Percentiles rank a stretch among this genome's conserved stretches.
These are phyloP conservation scores for Ustilago esculenta DNA, from an alignment of 1,284 basidiomycete species.

Conservation along the genomic window DNA sequence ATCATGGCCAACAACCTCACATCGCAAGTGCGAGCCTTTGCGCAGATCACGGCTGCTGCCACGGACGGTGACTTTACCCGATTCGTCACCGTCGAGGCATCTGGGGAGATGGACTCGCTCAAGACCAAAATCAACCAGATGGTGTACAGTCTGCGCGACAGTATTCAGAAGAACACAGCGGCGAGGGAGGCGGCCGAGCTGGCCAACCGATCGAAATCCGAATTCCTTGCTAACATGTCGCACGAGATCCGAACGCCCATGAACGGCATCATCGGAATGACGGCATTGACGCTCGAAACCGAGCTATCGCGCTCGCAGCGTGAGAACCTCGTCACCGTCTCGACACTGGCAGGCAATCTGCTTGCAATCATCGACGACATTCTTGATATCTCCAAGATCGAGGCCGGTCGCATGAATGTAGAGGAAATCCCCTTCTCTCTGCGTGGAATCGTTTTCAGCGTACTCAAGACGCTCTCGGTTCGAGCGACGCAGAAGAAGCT, in stretches of 20 bases:
- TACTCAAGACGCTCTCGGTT: conserved; percentile 97
- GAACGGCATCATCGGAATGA: conserved; percentile 94
- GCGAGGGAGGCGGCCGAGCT: conserved; percentile 97
- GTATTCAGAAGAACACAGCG: conserved; percentile 98
- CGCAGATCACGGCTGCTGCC: conserved; percentile 97
- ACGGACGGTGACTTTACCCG: conserved; percentile 99
- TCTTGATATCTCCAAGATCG: conserved; percentile 69
- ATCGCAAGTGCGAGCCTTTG: conserved; percentile 98
- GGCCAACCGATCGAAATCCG: conserved; percentile 90
- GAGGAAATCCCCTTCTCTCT: conserved; percentile 98
- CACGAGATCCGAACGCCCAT: conserved; percentile 67
- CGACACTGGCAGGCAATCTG: conserved; percentile 90
- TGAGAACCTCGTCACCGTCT: conserved; percentile 94
- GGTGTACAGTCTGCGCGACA: conserved; percentile 96
- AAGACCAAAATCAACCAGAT: conserved; percentile 99
- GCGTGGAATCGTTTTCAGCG: conserved; percentile 93
- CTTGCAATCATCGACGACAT: conserved; percentile 83
- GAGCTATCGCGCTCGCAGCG: conserved; percentile 87
- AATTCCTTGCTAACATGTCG: conserved; percentile 74
- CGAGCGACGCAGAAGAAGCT: conserved; percentile 97
- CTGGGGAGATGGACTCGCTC: conserved; percentile 98
- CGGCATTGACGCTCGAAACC: conserved; percentile 93
- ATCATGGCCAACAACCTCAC: conserved; percentile 80
- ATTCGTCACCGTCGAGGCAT: conserved; percentile 98
- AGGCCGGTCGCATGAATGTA: conserved; percentile 99